phyloP scores from a whole-genome alignment of 192 early-diverging fungal species.

The Entrophospora sp. region DNA sequence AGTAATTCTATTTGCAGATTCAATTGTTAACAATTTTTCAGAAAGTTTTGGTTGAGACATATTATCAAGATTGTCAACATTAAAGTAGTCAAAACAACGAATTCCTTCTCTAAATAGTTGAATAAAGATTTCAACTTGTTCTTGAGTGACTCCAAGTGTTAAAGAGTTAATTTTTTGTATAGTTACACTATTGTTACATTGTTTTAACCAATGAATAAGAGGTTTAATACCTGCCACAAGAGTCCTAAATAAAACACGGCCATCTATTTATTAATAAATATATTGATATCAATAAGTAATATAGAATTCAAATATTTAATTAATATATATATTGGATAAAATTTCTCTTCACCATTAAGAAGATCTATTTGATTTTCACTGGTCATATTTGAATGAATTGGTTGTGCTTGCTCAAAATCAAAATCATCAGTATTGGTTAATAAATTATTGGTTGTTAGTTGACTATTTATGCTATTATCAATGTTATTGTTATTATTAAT shows the following conservation, averaged over 20 bases:
- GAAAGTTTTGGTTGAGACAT: slow-evolving; percentile 20
- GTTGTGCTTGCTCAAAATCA: slow-evolving; percentile 47
- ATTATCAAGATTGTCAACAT: slow-evolving; percentile 51
- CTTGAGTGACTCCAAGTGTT: slow-evolving; percentile 57
- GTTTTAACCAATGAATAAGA: slow-evolving; percentile 62
- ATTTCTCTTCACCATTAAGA: slow-evolving; percentile 53
- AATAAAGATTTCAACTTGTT: slow-evolving; percentile 66
- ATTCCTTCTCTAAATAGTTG: slow-evolving; percentile 68
- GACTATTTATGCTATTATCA: slow-evolving; percentile 45
- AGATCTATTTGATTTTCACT: slow-evolving; percentile 45
- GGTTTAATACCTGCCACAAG: slow-evolving; percentile 84
- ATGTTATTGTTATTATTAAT: slow-evolving; percentile 24
- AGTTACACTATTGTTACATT: slow-evolving; percentile 34
- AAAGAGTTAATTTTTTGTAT: slow-evolving; percentile 35
- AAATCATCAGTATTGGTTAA: slow-evolving; percentile 33
- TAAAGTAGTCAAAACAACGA: slow-evolving; percentile 77
- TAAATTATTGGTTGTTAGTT: slow-evolving; percentile 3
- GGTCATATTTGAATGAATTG: slow-evolving; percentile 41
- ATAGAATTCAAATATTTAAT: not conserved
- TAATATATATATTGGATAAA: not conserved
- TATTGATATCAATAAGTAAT: not conserved
- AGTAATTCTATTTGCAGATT: slow-evolving; percentile 37
- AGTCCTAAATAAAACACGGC: slow-evolving; percentile 81
- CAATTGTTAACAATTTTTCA: slow-evolving; percentile 17
- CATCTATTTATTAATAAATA: slow-evolving; percentile 44